These are phyloP conservation scores for Dianthus caryophyllus DNA, from an alignment of 148 eudicot species.

Conservation along the genomic window DNA sequence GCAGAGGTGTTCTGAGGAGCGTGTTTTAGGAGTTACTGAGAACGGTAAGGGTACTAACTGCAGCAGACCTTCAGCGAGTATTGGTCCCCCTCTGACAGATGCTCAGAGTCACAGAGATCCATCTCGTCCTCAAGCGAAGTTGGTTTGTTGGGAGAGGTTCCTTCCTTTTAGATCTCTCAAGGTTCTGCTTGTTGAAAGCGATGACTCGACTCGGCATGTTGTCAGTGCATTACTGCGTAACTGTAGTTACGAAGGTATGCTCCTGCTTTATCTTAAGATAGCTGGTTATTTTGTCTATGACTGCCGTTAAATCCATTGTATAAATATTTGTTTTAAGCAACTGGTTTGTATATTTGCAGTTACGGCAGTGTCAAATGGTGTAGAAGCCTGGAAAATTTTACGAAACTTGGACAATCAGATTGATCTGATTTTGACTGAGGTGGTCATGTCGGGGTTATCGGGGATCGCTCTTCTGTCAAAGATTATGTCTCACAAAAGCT, in stretches of 20 bases:
- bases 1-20: conserved; percentile 41
- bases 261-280: neutral
- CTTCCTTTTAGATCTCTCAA: conserved; percentile 59
- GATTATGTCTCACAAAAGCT: conserved; percentile 73
- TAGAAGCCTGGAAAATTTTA: conserved; percentile 64
- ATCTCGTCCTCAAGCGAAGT: conserved; percentile 33
- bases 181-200: conserved; percentile 70
- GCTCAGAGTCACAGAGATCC: neutral
- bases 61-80: conserved; percentile 5
- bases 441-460: conserved; percentile 68
- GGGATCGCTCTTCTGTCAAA: conserved; percentile 69
- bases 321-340: neutral
- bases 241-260: conserved; percentile 78
- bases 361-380: conserved; percentile 53
- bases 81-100: conserved; percentile 9
- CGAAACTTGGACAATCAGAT: conserved; percentile 56
- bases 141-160: conserved; percentile 67
- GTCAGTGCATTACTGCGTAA: conserved; percentile 75
- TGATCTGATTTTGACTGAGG: conserved; percentile 82
- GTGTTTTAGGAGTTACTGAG: conserved; percentile 34
- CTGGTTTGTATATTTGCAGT: conserved; percentile 42
- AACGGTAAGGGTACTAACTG: conserved; percentile 19
- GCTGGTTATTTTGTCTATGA: neutral
- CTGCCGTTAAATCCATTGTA: neutral
- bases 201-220: conserved; percentile 76